Percentiles rank a stretch among this genome's conserved stretches.
Conservation (phyloP, 345 rosid species). For the Populus alba region DNA sequence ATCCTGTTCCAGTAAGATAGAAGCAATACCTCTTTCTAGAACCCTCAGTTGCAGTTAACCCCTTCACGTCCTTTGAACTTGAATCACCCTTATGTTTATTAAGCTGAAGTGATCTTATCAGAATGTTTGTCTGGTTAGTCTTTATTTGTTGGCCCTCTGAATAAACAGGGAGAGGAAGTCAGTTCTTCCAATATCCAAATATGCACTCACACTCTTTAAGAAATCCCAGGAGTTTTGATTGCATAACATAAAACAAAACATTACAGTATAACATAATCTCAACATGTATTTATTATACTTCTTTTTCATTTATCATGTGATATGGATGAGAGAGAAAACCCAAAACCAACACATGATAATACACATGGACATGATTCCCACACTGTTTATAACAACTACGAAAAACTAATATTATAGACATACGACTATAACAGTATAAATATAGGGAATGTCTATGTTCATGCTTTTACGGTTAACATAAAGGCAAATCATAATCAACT, state of each 20-base stretch:
- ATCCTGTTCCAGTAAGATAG: constrained; percentile 6
- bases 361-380: not conserved
- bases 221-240: not conserved
- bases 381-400: not conserved
- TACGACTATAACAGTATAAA: not conserved
- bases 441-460: not conserved
- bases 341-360: not conserved
- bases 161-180: constrained; percentile 22
- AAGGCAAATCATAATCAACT: not conserved
- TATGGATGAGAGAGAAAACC: not conserved
- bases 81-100: constrained; percentile 68
- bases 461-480: not conserved
- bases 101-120: constrained; percentile 79
- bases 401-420: not conserved
- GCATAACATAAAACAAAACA: not conserved
- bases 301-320: not conserved
- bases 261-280: not conserved
- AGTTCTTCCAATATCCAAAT: constrained; percentile 12
- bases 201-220: not conserved
- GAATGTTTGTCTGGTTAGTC: constrained; percentile 86
- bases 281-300: not conserved
- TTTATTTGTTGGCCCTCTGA: constrained; percentile 73
- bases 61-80: constrained; percentile 55
- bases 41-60: constrained; percentile 47
- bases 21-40: constrained; percentile 66